These are phyloP conservation scores for Ceratobasidium sp. DNA, from an alignment of 1,284 basidiomycete genomes.

Conservation along the genomic window DNA sequence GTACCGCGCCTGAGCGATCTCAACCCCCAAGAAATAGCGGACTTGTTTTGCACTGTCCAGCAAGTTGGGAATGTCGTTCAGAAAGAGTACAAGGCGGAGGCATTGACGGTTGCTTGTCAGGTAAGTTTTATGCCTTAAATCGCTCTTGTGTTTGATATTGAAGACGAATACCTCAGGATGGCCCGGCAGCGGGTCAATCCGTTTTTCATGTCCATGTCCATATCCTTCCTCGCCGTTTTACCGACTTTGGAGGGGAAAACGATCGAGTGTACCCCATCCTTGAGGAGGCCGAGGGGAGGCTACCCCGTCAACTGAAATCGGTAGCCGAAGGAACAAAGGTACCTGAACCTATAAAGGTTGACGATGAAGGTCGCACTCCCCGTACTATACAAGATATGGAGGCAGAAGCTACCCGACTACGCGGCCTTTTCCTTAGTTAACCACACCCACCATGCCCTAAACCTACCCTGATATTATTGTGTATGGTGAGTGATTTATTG, in stretches of 20 bases:
- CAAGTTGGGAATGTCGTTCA: constrained; percentile 77
- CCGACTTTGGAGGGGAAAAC: constrained; percentile 69
- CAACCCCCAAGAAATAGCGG: constrained; percentile 74
- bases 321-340: constrained; percentile 44
- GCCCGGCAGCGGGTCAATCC: constrained; percentile 85
- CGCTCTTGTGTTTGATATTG: constrained; percentile 25
- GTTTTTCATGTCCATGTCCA: constrained; percentile 94
- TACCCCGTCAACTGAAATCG: constrained; percentile 51
- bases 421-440: constrained; percentile 62
- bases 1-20: constrained; percentile 85
- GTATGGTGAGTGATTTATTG: constrained; percentile 3
- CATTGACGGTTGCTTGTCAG: constrained; percentile 86
- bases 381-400: constrained; percentile 82
- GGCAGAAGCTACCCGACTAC: constrained; percentile 77
- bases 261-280: constrained; percentile 85
- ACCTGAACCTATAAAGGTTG: constrained; percentile 61
- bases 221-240: constrained; percentile 79
- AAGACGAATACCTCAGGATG: constrained; percentile 72
- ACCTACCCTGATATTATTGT: too few relatives aligned
- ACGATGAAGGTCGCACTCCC: constrained; percentile 77
- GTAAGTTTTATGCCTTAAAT: constrained; percentile 59
- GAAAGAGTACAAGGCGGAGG: constrained; percentile 79
- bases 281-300: constrained; percentile 71
- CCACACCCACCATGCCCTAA: background rate
- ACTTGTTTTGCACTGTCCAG: constrained; percentile 83